Evolutionary conservation across 768 basidiomycete species (phyloP), one percentile per base, ranked within the genome.

Genomic region (Calocera cornea): DNA sequence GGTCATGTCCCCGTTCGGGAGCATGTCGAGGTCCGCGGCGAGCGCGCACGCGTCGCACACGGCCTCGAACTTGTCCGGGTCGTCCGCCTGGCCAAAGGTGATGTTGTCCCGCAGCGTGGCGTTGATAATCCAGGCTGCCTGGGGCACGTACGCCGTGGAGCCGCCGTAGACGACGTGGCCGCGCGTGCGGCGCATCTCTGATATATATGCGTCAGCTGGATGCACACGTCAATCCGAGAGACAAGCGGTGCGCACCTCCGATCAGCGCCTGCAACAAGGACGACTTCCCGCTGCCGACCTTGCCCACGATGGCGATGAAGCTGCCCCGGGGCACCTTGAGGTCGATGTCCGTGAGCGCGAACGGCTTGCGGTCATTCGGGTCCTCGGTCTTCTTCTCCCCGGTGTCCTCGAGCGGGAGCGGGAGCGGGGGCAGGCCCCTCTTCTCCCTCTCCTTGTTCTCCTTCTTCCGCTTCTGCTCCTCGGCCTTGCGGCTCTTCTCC

Each of bases 91-190:
- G 0, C 89, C 90, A 72, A 93, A 92, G 0, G 86, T 72, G 70
- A 93, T 83, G 74, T 93, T 93, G 65, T 88, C 83, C 29, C 84
- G 80, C 29, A 92, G 76, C 0, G 86, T 88, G 0, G 86, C 86
- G 73, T 86, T 86, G 72, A 77, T 76, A 50, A 88, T 86, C 87
- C 87, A 89, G 0, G 87, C 77, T 24, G 79, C 74, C 72, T 87
- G 85, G 2, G 86, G 82, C 0, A 84, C 83, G 72, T 86, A 86
- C 0, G 84, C 83, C 5, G 85, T 76, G 0, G 78, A 76, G 12
- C 86, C 84, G 2, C 82, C 82, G 69, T 87, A 84, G 1, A 78
- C 70, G 36, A 84, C 81, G 16, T 81, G 76, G 3, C 89, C 89
- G 1, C 77, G 75, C 7, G 80, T 81, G 66, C 81, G 80, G 29